Conservation (phyloP, 2,329 filamentous ascomycete species). For the Colletotrichum sp. region DNA sequence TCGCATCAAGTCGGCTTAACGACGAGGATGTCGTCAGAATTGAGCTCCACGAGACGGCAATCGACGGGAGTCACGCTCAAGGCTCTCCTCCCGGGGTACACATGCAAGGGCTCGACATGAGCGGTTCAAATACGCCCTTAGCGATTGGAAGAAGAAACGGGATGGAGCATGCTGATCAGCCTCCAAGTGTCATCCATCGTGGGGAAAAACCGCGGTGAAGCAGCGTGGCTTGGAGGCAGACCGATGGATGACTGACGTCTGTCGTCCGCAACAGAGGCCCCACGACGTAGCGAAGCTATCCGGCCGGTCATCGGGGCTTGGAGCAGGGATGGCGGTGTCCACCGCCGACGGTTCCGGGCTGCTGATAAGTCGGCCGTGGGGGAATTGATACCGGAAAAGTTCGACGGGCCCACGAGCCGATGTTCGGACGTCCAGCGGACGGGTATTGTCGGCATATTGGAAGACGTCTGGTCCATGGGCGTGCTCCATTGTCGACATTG, state of each 20-base stretch:
- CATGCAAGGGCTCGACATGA: neutral
- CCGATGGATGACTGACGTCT: neutral
- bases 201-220: neutral
- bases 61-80: neutral
- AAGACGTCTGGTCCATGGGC: neutral
- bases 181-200: neutral
- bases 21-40: neutral
- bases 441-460: neutral
- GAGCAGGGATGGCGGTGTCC: neutral
- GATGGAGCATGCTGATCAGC: neutral
- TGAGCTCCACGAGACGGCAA: neutral
- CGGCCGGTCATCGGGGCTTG: constrained; percentile 6
- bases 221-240: neutral
- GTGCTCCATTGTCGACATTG: neutral
- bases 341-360: neutral
- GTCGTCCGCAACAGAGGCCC: neutral
- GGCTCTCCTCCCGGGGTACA: neutral
- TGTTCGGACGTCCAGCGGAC: neutral
- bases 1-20: neutral
- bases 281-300: neutral
- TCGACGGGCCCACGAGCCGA: neutral
- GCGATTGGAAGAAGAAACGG: neutral
- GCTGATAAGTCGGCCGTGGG: neutral
- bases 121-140: neutral
- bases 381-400: neutral